phyloP scores from a whole-genome alignment of 2,329 filamentous ascomycete genomes.

The Monosporascus sp. region DNA sequence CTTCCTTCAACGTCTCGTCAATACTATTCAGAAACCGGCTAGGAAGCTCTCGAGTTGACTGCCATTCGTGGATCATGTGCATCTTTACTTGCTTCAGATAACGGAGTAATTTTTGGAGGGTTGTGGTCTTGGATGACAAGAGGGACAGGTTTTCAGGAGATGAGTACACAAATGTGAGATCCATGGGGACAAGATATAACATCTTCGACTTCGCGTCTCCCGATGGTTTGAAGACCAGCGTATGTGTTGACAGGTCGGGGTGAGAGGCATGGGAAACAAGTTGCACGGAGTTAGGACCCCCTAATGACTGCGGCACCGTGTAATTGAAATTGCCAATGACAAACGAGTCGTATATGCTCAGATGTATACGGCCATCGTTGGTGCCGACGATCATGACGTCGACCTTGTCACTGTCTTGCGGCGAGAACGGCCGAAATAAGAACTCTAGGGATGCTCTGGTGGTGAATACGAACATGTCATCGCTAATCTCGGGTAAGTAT shows the following conservation, averaged over 20 bases:
- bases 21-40: conserved; percentile 71
- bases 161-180: conserved; percentile 75
- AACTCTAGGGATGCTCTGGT: conserved; percentile 63
- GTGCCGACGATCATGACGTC: conserved; percentile 74
- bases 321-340: conserved; percentile 63
- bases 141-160: conserved; percentile 77
- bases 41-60: conserved; percentile 74
- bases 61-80: conserved; percentile 78
- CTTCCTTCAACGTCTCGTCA: conserved; percentile 66
- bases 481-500: conserved; percentile 32
- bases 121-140: conserved; percentile 79
- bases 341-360: conserved; percentile 83
- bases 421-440: conserved; percentile 57
- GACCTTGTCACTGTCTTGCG: conserved; percentile 65
- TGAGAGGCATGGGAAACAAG: conserved; percentile 64
- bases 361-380: conserved; percentile 63
- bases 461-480: conserved; percentile 60
- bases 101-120: conserved; percentile 76
- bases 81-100: conserved; percentile 78
- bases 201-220: conserved; percentile 32
- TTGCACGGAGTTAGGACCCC: conserved; percentile 23
- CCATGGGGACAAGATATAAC: conserved; percentile 66
- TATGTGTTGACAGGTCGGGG: conserved; percentile 68
- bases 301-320: conserved; percentile 30
- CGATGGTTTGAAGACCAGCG: conserved; percentile 55